These are phyloP conservation scores for Myriosclerotinia curreyana DNA, from an alignment of 2,329 filamentous ascomycete species.

Conservation along the genomic window DNA sequence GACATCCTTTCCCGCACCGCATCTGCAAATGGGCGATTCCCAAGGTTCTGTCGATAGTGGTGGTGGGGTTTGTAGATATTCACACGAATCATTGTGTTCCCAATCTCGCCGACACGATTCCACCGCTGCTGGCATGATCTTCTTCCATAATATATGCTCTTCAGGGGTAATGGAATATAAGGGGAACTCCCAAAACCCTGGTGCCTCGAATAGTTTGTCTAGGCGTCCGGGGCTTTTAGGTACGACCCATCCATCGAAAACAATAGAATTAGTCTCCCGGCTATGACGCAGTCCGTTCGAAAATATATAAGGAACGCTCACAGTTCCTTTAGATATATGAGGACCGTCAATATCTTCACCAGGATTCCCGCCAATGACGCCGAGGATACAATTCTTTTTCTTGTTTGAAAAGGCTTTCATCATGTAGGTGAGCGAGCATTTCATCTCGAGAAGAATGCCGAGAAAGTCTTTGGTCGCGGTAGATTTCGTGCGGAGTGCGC, in stretches of 20 bases:
- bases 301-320: background rate
- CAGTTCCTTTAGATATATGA: no score
- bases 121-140: background rate
- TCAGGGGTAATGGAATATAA: background rate
- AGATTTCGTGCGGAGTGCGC: background rate
- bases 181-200: background rate
- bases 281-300: conserved; percentile 1
- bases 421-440: background rate
- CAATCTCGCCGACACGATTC: conserved; percentile 9
- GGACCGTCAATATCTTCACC: background rate
- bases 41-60: background rate
- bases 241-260: background rate
- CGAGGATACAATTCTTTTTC: background rate
- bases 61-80: background rate
- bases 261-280: background rate
- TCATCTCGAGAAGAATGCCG: background rate
- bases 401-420: background rate
- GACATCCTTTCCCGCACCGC: conserved; percentile 7
- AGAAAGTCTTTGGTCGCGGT: background rate
- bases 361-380: background rate
- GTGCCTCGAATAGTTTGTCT: background rate
- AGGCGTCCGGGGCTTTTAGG: background rate
- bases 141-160: conserved; percentile 1
- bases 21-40: background rate
- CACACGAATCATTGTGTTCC: background rate